Evolutionary conservation across 1,284 basidiomycete species (phyloP).

Genomic region (Phellopilus nigrolimitatus): DNA sequence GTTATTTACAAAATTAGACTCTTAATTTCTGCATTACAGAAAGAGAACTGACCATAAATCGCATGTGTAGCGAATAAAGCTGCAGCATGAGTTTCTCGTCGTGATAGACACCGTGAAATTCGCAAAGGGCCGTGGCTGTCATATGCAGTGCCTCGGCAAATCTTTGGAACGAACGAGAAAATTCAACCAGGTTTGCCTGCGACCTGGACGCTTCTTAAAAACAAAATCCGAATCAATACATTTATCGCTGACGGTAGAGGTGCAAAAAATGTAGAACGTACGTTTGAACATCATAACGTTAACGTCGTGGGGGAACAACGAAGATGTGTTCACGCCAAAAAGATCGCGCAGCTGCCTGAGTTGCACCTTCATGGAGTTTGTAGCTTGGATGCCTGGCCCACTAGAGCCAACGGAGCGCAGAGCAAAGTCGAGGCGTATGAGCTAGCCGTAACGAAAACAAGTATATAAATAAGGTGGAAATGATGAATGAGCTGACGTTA

Average conservation of each 20-base stretch:
- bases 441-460: background rate
- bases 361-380: background rate
- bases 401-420: constrained; percentile 9
- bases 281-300: background rate
- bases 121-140: background rate
- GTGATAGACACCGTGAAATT: constrained; percentile 6
- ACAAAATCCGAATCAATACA: background rate
- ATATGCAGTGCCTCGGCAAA: constrained; percentile 1
- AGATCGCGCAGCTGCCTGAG: background rate
- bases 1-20: background rate
- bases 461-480: background rate
- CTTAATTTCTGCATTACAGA: background rate
- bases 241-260: background rate
- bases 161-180: background rate
- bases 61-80: background rate
- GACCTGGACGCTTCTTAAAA: background rate
- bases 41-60: background rate
- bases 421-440: constrained; percentile 8
- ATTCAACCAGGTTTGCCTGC: background rate
- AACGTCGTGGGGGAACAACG: background rate
- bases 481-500: no score
- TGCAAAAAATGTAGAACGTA: background rate
- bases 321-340: constrained; percentile 8
- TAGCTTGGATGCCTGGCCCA: constrained; percentile 9
- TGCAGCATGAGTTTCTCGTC: constrained; percentile 2